Evolutionary conservation across 2,329 filamentous ascomycete species (phyloP).

Genomic region (Nemania sp.): DNA sequence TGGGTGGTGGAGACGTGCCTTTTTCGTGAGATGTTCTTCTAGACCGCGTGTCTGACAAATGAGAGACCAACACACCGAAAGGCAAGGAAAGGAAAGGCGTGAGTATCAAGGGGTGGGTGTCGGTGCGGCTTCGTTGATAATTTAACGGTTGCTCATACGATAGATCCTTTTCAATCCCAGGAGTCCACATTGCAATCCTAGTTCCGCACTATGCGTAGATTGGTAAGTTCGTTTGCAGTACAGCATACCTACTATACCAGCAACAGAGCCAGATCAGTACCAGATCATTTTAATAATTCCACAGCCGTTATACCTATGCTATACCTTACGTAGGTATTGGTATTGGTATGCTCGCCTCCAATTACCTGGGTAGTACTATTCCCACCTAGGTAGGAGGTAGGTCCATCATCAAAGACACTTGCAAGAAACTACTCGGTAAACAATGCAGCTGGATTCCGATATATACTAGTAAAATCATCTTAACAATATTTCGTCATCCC

Average conservation of each 20-base stretch:
- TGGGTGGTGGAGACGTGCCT: slow-evolving; percentile 33
- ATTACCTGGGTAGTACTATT: neutral
- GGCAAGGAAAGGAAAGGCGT: slow-evolving; percentile 28
- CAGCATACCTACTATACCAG: too few species aligned
- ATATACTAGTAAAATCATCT: neutral
- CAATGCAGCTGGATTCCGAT: neutral
- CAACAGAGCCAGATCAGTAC: neutral
- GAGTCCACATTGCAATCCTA: slow-evolving; percentile 5
- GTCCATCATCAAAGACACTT: too few species aligned
- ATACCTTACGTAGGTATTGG: neutral
- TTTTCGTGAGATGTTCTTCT: slow-evolving; percentile 19
- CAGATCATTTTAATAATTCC: neutral
- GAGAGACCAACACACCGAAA: slow-evolving; percentile 41
- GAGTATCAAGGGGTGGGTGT: slow-evolving; percentile 16
- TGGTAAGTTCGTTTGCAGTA: neutral
- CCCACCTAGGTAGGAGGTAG: neutral
- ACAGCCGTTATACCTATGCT: neutral
- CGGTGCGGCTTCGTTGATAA: slow-evolving; percentile 25
- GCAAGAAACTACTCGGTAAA: too few species aligned
- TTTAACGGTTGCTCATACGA: slow-evolving; percentile 27
- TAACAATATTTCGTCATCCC: slow-evolving; percentile 1
- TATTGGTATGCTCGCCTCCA: neutral
- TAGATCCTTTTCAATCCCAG: slow-evolving; percentile 27
- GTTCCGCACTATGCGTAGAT: neutral
- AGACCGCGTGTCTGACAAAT: slow-evolving; percentile 46